These are phyloP conservation scores for Dalechampia spathulata DNA, from an alignment of 441 rosid genomes.

Conservation along the genomic window DNA sequence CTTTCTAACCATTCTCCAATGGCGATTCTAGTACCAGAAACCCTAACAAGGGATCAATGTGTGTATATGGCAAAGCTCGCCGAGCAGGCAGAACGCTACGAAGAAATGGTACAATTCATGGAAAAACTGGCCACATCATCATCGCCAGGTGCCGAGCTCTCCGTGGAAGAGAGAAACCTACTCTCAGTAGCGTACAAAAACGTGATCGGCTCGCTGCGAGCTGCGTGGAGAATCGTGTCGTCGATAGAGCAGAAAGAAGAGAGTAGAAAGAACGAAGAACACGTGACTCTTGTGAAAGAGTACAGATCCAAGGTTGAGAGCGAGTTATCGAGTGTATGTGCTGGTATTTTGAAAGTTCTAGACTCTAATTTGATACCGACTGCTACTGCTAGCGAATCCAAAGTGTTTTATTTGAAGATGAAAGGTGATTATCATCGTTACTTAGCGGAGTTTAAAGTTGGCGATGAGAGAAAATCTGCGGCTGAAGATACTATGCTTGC, in stretches of 20 bases:
- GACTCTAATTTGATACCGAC: too few species aligned
- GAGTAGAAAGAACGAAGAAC: constrained; percentile 58
- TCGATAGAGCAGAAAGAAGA: constrained; percentile 11
- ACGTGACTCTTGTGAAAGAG: constrained; percentile 60
- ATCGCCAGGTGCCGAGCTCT: not conserved
- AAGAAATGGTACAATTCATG: constrained; percentile 3
- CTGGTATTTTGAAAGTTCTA: constrained; percentile 47
- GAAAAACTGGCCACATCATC: not conserved
- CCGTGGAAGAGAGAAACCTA: not conserved
- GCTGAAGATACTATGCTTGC: constrained; percentile 83
- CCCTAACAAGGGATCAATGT: constrained; percentile 1
- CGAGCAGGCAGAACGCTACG: too few species aligned
- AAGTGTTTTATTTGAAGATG: too few species aligned
- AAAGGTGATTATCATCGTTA: too few species aligned
- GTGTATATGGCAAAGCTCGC: not conserved
- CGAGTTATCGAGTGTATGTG: constrained; percentile 65
- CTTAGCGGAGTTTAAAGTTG: constrained; percentile 71
- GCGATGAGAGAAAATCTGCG: constrained; percentile 74
- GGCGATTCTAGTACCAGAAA: not conserved
- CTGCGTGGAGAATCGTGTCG: constrained; percentile 3
- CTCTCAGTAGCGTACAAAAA: not conserved
- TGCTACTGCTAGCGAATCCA: too few species aligned
- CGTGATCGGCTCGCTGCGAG: not conserved
- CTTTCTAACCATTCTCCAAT: too few species aligned
- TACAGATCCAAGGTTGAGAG: constrained; percentile 75